Conservation (phyloP, 1,284 basidiomycete species). For the Moesziomyces sp. region DNA sequence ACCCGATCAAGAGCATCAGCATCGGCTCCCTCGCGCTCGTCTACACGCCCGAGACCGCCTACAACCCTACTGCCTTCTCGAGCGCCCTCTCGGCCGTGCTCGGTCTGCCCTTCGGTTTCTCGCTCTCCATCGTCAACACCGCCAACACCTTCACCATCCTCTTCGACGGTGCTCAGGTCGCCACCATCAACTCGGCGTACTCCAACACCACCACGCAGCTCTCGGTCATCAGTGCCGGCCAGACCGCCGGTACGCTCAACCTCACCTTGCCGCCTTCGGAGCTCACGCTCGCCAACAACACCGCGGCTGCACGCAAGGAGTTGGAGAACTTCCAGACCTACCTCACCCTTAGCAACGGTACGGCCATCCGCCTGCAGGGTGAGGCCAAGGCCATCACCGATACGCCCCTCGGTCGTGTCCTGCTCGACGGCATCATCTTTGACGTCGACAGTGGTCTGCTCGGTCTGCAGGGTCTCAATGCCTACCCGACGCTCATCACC, state of each 20-base stretch:
- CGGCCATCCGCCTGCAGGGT: slow-evolving; percentile 75
- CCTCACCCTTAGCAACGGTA: slow-evolving; percentile 70
- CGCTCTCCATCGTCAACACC: slow-evolving; percentile 75
- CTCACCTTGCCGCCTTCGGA: slow-evolving; percentile 75
- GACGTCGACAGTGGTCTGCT: slow-evolving; percentile 77
- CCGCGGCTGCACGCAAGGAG: slow-evolving; percentile 69
- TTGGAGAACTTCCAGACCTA: slow-evolving; percentile 67
- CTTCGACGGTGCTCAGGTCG: slow-evolving; percentile 73
- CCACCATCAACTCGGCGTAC: slow-evolving; percentile 68
- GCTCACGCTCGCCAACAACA: slow-evolving; percentile 72
- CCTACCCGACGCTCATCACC: slow-evolving; percentile 73
- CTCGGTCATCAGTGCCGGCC: slow-evolving; percentile 67
- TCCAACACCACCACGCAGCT: slow-evolving; percentile 41
- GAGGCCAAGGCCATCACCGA: slow-evolving; percentile 76
- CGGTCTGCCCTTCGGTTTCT: slow-evolving; percentile 82
- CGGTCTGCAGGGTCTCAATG: slow-evolving; percentile 76
- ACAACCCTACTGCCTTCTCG: slow-evolving; percentile 74
- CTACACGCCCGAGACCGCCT: slow-evolving; percentile 74
- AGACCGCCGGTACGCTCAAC: slow-evolving; percentile 77
- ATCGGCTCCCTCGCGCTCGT: slow-evolving; percentile 76
- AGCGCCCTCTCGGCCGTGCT: slow-evolving; percentile 75
- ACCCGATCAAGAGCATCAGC: slow-evolving; percentile 76
- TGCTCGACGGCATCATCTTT: slow-evolving; percentile 79
- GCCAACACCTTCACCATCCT: slow-evolving; percentile 75
- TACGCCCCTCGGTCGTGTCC: slow-evolving; percentile 76